Evolutionary conservation across 2,329 filamentous ascomycete species (phyloP), one percentile per base, ranked within the genome.

Genomic region (Microcyclospora pomicola): DNA sequence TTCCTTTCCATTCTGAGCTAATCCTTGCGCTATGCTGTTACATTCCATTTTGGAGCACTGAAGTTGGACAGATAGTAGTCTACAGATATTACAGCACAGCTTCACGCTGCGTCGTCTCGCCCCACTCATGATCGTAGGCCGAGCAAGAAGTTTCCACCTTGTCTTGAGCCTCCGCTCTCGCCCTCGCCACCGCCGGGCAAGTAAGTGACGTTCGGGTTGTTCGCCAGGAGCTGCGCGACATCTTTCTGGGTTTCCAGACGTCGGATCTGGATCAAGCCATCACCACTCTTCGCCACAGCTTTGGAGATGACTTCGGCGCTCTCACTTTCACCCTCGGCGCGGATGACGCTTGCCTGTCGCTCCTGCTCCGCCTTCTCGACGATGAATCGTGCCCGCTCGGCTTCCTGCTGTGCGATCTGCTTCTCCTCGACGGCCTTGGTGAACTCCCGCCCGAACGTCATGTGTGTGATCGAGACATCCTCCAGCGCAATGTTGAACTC

Each of bases 401-500:
- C 91, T 59, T 98, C 91, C 67, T 98, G 91, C 69, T 98, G 91
- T 39, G 91, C 91, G 62, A 98, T 98, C 72, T 98, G 91, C 78
- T 98, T 98, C 76, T 98, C 91, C 70, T 98, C 91, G 55, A 98
- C 91, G 48, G 91, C 91, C 64, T 84, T 83, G 44, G 91, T 98
- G 72, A 98, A 98, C 66, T 98, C 91, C 64, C 88, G 88, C 52
- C 91, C 91, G 61, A 98, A 98, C 37, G 91, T 98, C 91, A 98
- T 98, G 73, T 98, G 91, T 44, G 91, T 98, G 65, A 98, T 98
- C 59, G 85, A 93, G 43, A 98, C 91, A 59, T 98, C 91, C 67
- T 98, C 91, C 38, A 98, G 83, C 19, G 86, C 85, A 59, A 98
- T 98, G 72, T 98, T 94, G 77, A 98, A 98, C 65, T 98, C 91